Evolutionary conservation across 495 filamentous ascomycete species (phyloP).

Genomic region (Hypoxylon intermedium): DNA sequence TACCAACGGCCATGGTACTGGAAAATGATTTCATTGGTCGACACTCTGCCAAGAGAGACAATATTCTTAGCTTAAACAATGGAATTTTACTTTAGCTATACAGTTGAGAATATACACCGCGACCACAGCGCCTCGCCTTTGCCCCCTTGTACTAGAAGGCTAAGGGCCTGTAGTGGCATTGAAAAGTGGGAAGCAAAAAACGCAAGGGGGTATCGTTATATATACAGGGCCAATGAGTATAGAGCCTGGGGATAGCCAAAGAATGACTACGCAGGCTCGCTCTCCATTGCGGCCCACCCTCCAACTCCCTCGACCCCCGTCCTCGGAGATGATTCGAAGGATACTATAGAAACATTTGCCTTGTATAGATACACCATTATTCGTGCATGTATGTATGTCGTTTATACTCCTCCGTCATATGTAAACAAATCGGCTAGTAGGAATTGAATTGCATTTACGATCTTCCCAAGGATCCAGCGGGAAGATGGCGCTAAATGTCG

Average conservation of each 20-base stretch:
- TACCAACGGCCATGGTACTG: too few species aligned
- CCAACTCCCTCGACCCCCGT: constrained; percentile 31
- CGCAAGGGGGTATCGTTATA: constrained; percentile 34
- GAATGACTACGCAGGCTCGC: constrained; percentile 23
- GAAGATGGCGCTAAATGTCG: constrained; percentile 7
- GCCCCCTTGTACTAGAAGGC: constrained; percentile 12
- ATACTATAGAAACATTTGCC: constrained; percentile 34
- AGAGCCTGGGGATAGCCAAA: constrained; percentile 17
- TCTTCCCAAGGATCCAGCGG: background rate
- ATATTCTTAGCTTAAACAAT: constrained; percentile 7
- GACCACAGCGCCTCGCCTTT: constrained; percentile 26
- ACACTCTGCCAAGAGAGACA: background rate
- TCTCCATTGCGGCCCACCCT: constrained; percentile 37
- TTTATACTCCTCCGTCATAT: constrained; percentile 29
- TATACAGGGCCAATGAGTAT: constrained; percentile 41
- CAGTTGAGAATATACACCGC: constrained; percentile 44
- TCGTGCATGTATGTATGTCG: constrained; percentile 41
- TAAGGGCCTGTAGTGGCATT: constrained; percentile 11
- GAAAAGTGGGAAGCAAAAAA: constrained; percentile 27
- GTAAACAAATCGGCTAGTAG: constrained; percentile 21
- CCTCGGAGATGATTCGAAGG: constrained; percentile 23
- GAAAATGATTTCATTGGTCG: too few species aligned
- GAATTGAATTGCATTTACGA: constrained; percentile 13
- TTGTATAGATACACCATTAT: constrained; percentile 41
- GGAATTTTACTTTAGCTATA: constrained; percentile 43